Base-by-base conservation (phyloP, 176 grass and related monocot genomes). In the Echinochloa phyllopogon region DNA sequence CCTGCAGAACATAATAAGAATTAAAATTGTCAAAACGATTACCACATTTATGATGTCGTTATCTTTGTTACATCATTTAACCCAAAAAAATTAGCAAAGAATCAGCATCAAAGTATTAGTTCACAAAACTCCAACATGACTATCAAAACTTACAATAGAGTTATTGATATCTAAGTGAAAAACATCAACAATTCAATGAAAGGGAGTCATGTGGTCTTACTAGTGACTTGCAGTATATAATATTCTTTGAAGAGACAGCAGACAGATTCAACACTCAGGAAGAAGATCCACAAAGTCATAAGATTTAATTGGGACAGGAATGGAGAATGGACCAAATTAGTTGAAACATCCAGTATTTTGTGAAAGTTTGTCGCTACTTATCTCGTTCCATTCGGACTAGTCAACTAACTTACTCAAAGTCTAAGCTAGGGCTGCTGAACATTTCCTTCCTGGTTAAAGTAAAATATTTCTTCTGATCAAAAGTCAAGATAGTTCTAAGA, bases 211-310 rank as follows among this genome's bases (percentile, higher is more conserved):
- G 10, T 4, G 20, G 56, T 39, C 69, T 2, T 74, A 50, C 3
- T 49, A 83, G 18, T 60, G 70, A 74, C 25, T 45, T 38, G 6
- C 43, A 8, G 3, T 50, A 12, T 71, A 37, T n/a, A 21, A 16
- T 43, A 82, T 60, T 82, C 81, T 50, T 50, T 24, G 69, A 63
- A 63, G 42, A 39, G 6, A 62, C 6, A 49, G 10, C 43, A 23
- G 36, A 63, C 49, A 6, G 68, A 49, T 21, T 73, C 25, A 73
- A 72, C 56, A 60, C 5, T 49, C 25, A 83, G 40, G 56, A 49
- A 3, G 10, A 50, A 48, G 24, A 37, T 37, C 2, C 6, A 18
- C 5, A 0, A 33, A 50, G 16, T 65, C 60, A 65, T 50, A 27
- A 72, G 38, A 27, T 36, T 36, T 45, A 43, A 60, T n/a, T 16